These are phyloP conservation scores for Hippophae gyantsensis DNA, from an alignment of 306 rosid genomes.

Conservation along the genomic window DNA sequence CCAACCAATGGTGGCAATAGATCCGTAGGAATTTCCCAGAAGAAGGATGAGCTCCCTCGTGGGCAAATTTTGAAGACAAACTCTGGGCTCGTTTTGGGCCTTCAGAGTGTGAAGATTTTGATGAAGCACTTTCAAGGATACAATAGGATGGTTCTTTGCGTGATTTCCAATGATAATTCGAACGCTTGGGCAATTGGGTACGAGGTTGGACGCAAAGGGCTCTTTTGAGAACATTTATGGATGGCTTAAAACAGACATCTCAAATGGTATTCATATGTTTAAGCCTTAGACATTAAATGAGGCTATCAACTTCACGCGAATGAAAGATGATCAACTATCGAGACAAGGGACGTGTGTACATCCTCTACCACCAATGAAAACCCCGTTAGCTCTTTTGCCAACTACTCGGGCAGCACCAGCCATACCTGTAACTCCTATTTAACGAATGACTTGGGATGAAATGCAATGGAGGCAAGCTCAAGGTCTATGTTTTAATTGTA, in stretches of 20 bases:
- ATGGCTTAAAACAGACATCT: neutral
- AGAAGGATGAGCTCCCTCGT: neutral
- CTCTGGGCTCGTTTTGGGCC: neutral
- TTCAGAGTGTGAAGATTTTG: neutral
- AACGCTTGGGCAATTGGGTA: neutral
- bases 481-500: no score
- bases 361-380: neutral
- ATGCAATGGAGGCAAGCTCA: no score
- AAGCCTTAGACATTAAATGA: neutral
- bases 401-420: no score
- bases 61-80: neutral
- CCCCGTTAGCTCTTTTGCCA: neutral
- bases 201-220: neutral
- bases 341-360: neutral
- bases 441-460: no score
- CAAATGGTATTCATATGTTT: neutral
- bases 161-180: neutral
- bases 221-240: neutral
- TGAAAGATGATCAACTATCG: neutral
- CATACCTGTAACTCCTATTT: no score
- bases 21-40: neutral
- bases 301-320: neutral
- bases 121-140: neutral
- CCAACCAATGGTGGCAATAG: conserved; percentile 1
- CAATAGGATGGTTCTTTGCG: neutral